Conservation (phyloP, 768 basidiomycete genomes). For the Neoboletus subvelutipes region DNA sequence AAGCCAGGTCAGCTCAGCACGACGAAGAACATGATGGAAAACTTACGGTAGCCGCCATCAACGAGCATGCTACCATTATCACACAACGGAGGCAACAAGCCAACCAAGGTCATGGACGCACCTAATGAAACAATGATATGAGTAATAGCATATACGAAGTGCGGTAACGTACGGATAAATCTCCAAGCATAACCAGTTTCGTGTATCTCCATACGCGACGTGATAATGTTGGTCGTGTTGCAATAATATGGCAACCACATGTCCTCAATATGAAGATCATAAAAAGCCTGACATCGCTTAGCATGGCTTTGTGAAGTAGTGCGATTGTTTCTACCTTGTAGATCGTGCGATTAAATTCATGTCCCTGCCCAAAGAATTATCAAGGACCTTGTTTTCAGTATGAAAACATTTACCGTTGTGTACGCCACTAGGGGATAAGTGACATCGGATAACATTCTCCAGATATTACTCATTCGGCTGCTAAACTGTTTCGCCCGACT, state of each 20-base stretch:
- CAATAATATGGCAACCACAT: conserved; percentile 99
- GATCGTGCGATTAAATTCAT: conserved; percentile 92
- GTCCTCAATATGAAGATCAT: conserved; percentile 92
- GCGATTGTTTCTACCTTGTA: conserved; percentile 66
- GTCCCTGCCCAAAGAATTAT: conserved; percentile 56
- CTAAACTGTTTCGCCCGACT: conserved; percentile 92
- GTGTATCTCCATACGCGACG: conserved; percentile 95
- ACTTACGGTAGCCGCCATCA: conserved; percentile 84
- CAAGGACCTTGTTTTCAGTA: not conserved
- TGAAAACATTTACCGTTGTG: conserved; percentile 52
- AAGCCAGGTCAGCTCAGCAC: conserved; percentile 10
- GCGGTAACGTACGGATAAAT: conserved; percentile 63
- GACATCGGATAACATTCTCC: conserved; percentile 91
- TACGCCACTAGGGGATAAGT: conserved; percentile 78
- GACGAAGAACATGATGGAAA: not conserved
- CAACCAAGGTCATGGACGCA: conserved; percentile 97
- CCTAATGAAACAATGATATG: conserved; percentile 43
- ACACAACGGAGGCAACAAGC: conserved; percentile 90
- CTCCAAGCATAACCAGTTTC: conserved; percentile 99
- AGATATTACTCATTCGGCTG: conserved; percentile 88
- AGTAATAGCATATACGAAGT: not conserved
- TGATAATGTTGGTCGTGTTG: conserved; percentile 96
- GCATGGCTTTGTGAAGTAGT: not conserved
- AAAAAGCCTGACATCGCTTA: conserved; percentile 64
- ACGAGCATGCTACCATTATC: conserved; percentile 93